Evolutionary conservation across 306 rosid genomes (phyloP).

Genomic region (Potentilla sterilis): DNA sequence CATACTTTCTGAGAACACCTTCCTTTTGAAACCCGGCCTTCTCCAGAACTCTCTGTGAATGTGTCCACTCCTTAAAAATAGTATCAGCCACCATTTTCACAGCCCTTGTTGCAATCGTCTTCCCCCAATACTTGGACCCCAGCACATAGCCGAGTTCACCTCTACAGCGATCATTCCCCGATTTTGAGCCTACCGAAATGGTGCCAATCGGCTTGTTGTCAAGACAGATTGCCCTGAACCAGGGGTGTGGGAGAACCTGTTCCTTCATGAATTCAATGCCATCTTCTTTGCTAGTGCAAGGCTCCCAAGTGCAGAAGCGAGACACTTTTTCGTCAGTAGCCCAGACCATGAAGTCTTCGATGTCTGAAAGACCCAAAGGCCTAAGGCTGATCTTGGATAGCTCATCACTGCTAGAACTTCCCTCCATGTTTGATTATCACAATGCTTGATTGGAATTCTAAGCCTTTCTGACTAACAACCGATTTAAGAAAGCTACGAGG

Average conservation of each 20-base stretch:
- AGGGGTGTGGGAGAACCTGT: conserved; percentile 22
- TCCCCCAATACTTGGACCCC: conserved; percentile 66
- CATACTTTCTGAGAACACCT: too few relatives aligned
- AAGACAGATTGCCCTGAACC: conserved; percentile 56
- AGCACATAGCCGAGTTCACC: conserved; percentile 61
- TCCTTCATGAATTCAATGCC: conserved; percentile 26
- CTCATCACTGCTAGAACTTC: too few relatives aligned
- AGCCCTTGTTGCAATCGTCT: conserved; percentile 55
- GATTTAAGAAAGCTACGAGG: neutral
- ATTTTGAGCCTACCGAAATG: conserved; percentile 20
- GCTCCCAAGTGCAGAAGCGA: conserved; percentile 38
- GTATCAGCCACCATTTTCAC: conserved; percentile 49
- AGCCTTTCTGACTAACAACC: neutral
- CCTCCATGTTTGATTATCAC: neutral
- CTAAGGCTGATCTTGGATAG: too few relatives aligned
- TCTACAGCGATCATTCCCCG: conserved; percentile 30
- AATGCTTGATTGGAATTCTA: neutral
- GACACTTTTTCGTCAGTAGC: conserved; percentile 33
- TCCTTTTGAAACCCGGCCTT: too few relatives aligned
- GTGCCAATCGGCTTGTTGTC: conserved; percentile 50
- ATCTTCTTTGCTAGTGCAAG: conserved; percentile 34
- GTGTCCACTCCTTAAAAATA: conserved; percentile 44
- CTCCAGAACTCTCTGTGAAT: neutral
- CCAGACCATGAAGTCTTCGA: conserved; percentile 42
- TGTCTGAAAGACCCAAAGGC: conserved; percentile 26